Conservation (phyloP, 1,284 basidiomycete genomes). For the Cronartium quercuum region DNA sequence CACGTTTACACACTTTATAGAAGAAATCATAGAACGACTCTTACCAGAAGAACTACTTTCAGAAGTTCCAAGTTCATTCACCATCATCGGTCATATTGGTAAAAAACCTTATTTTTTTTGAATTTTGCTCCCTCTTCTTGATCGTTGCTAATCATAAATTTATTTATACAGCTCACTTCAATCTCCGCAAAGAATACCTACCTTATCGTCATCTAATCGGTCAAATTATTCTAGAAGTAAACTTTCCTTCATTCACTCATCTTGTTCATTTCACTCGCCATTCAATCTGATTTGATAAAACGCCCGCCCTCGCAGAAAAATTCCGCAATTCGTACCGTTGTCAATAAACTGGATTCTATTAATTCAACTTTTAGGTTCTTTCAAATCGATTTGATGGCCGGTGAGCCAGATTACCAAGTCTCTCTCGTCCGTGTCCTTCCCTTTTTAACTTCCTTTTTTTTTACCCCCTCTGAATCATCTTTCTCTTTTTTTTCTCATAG, state of each 20-base stretch:
- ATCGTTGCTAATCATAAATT: background rate
- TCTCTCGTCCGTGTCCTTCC: constrained; percentile 62
- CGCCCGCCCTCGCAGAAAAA: constrained; percentile 64
- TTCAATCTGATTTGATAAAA: background rate
- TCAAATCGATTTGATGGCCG: constrained; percentile 93
- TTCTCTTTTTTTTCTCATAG: constrained; percentile 51
- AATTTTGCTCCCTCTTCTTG: background rate
- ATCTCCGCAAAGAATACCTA: constrained; percentile 80
- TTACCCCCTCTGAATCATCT: background rate
- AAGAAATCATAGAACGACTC: constrained; percentile 71
- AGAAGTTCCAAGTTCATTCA: constrained; percentile 78
- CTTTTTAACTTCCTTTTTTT: constrained; percentile 22
- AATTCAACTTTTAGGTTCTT: constrained; percentile 86
- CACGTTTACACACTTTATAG: constrained; percentile 52
- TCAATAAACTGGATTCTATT: constrained; percentile 89
- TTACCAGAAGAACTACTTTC: constrained; percentile 69
- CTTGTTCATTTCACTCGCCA: constrained; percentile 38
- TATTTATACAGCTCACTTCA: constrained; percentile 62
- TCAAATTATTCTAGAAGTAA: constrained; percentile 78
- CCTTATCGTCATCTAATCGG: constrained; percentile 88
- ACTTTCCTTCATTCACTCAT: constrained; percentile 47
- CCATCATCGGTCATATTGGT: constrained; percentile 83
- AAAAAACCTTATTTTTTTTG: constrained; percentile 48
- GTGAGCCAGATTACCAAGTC: constrained; percentile 75
- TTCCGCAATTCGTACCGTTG: constrained; percentile 70